Percentiles rank a stretch among this genome's conserved stretches.
Conservation (phyloP, 768 basidiomycete genomes). For the Amanita brunnescens region DNA sequence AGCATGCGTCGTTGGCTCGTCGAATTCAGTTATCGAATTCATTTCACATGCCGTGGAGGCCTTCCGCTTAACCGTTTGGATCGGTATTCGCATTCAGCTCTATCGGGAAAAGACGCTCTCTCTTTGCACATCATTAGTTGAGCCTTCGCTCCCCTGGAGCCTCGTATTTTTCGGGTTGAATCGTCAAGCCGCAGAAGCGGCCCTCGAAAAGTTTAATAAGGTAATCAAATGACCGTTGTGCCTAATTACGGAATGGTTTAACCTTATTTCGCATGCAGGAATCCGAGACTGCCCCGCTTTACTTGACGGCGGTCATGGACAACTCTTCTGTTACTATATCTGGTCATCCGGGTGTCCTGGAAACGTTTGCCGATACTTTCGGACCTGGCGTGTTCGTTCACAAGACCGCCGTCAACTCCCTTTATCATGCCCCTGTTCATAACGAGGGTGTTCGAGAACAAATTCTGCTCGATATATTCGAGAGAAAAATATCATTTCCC, state of each 20-base stretch:
- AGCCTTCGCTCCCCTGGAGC: constrained; percentile 34
- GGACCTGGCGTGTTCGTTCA: constrained; percentile 27
- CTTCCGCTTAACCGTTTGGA: constrained; percentile 45
- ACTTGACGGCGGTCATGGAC: constrained; percentile 43
- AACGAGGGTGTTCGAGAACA: constrained; percentile 23
- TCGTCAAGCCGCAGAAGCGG: constrained; percentile 15
- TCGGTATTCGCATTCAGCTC: constrained; percentile 34
- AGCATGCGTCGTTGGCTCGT: constrained; percentile 35
- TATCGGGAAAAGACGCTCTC: constrained; percentile 18
- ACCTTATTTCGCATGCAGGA: neutral
- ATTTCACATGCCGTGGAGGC: constrained; percentile 36
- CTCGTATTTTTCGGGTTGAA: constrained; percentile 28
- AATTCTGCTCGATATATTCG: constrained; percentile 35
- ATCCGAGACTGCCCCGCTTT: constrained; percentile 19
- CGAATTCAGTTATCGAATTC: constrained; percentile 35
- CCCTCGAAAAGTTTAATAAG: constrained; percentile 16
- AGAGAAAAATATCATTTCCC: constrained; percentile 43
- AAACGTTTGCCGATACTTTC: constrained; percentile 30
- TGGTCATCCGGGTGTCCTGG: constrained; percentile 43
- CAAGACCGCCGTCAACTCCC: constrained; percentile 36
- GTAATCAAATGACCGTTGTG: constrained; percentile 6
- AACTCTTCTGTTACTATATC: constrained; percentile 45
- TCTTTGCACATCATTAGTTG: constrained; percentile 19
- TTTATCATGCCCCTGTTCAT: constrained; percentile 42
- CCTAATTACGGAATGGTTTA: neutral